phyloP scores from a whole-genome alignment of 129 eudicot genomes.

The Flaveria bidentis region DNA sequence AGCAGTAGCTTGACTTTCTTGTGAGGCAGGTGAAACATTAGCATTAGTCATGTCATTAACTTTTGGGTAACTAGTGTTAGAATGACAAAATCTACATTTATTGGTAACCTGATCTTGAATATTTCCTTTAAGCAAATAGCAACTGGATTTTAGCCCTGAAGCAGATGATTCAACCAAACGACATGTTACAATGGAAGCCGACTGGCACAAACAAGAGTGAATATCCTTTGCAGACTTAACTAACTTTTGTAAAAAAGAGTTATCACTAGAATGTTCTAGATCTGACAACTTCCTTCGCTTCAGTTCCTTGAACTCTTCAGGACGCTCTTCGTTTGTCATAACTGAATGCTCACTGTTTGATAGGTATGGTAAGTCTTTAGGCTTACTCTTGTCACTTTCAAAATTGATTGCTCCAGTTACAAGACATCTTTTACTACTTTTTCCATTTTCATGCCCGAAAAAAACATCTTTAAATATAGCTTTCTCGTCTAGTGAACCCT shows the following conservation, averaged over 20 bases:
- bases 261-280: constrained; percentile 44
- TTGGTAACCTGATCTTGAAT: constrained; percentile 26
- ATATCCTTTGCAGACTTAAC: too few species aligned
- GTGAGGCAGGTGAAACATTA: constrained; percentile 72
- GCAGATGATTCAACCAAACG: constrained; percentile 73
- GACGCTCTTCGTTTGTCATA: constrained; percentile 38
- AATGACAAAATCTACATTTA: constrained; percentile 34
- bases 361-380: constrained; percentile 34
- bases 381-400: constrained; percentile 35
- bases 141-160: constrained; percentile 60
- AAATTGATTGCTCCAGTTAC: constrained; percentile 51
- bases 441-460: constrained; percentile 48
- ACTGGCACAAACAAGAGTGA: constrained; percentile 27
- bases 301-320: constrained; percentile 32
- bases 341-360: constrained; percentile 58
- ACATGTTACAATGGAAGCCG: constrained; percentile 44
- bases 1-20: constrained; percentile 69
- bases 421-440: constrained; percentile 43
- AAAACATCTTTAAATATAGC: constrained; percentile 55
- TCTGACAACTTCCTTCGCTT: constrained; percentile 60
- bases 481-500: constrained; percentile 59
- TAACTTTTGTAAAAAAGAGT: constrained; percentile 25
- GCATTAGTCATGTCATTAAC: constrained; percentile 37
- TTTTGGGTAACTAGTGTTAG: constrained; percentile 38
- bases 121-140: constrained; percentile 62